These are phyloP conservation scores for Hyaloscypha hepaticicola DNA, from an alignment of 495 filamentous ascomycete genomes.

Conservation along the genomic window DNA sequence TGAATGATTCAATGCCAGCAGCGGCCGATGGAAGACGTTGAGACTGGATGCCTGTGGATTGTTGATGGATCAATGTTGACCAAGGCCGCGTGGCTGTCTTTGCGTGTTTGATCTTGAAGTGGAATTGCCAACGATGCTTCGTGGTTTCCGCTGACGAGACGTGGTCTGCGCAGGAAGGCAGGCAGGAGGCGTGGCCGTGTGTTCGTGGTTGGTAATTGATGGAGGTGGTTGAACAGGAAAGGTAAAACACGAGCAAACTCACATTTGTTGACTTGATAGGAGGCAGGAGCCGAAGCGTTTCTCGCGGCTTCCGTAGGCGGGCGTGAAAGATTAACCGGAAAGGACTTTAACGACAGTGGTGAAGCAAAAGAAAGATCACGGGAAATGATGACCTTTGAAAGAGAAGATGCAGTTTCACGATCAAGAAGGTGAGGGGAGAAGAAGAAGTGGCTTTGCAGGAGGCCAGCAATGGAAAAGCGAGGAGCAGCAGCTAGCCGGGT, in stretches of 20 bases:
- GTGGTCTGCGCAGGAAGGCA: neutral
- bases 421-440: neutral
- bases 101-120: neutral
- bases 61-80: conserved; percentile 4
- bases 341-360: conserved; percentile 32
- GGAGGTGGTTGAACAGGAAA: neutral
- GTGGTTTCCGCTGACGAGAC: neutral
- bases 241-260: conserved; percentile 24
- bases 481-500: neutral
- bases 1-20: conserved; percentile 20
- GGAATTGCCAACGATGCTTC: neutral
- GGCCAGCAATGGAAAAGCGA: conserved; percentile 12
- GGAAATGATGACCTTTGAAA: conserved; percentile 14
- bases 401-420: conserved; percentile 6
- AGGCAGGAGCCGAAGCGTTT: neutral
- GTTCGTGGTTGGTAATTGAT: neutral
- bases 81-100: conserved; percentile 5
- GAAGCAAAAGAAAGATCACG: conserved; percentile 21
- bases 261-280: conserved; percentile 15
- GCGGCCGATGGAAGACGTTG: conserved; percentile 6
- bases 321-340: conserved; percentile 2
- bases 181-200: neutral
- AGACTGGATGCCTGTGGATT: neutral
- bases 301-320: neutral
- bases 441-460: conserved; percentile 18